Evolutionary conservation across 176 grass and related monocot species (phyloP).

Genomic region (Bromus sterilis): DNA sequence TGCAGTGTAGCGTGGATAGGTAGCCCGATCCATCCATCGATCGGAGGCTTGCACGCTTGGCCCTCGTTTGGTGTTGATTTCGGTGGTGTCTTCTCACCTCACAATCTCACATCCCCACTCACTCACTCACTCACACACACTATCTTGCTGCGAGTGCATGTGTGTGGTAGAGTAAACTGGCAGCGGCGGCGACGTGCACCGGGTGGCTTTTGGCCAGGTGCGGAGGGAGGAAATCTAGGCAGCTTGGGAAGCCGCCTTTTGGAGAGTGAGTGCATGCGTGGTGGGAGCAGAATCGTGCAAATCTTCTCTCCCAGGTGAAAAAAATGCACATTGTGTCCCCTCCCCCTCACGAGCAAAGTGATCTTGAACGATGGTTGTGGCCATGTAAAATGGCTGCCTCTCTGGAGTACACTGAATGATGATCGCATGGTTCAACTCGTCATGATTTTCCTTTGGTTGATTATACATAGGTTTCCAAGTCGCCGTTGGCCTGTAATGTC

Average conservation of each 20-base stretch:
- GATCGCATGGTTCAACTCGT: neutral
- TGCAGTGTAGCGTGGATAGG: neutral
- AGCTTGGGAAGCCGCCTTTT: neutral
- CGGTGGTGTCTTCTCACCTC: constrained; percentile 36
- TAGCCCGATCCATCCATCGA: no score
- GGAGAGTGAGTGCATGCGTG: neutral
- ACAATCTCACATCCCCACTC: neutral
- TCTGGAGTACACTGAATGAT: neutral
- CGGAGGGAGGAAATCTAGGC: constrained; percentile 11
- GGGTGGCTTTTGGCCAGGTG: constrained; percentile 15
- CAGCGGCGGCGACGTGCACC: neutral
- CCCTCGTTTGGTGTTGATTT: neutral
- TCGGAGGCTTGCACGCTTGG: neutral
- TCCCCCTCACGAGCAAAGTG: neutral
- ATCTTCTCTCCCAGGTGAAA: neutral
- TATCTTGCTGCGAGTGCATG: constrained; percentile 1
- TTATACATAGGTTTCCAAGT: neutral
- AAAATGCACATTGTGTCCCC: neutral
- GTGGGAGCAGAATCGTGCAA: neutral
- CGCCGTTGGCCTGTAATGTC: constrained; percentile 14
- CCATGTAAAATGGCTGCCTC: neutral
- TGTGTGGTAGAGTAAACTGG: neutral
- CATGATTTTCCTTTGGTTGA: neutral
- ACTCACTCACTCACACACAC: constrained; percentile 1
- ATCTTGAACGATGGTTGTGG: neutral